Percentiles rank a stretch among this genome's conserved stretches.
Conservation (phyloP, 495 filamentous ascomycete genomes). For the Talaromyces liani region DNA sequence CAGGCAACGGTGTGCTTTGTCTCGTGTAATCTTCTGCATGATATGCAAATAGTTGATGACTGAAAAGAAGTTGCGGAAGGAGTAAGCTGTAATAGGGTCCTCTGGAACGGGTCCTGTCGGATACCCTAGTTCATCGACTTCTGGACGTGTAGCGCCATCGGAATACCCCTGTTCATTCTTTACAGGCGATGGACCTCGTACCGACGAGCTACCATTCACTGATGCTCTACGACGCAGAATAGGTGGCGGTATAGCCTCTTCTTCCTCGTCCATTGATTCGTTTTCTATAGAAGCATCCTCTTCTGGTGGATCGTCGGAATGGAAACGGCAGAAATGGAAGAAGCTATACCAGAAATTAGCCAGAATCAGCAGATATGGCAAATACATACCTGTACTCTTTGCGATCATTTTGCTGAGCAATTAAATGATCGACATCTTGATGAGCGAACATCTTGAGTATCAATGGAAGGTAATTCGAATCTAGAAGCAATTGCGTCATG, state of each 20-base stretch:
- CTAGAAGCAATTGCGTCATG: constrained; percentile 82
- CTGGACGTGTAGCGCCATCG: constrained; percentile 48
- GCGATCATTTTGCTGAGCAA: constrained; percentile 78
- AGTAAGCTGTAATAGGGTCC: constrained; percentile 81
- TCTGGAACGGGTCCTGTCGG: constrained; percentile 56
- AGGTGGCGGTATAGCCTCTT: constrained; percentile 79
- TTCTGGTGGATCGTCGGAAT: constrained; percentile 37
- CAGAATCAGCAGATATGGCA: neutral
- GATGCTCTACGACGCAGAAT: constrained; percentile 47
- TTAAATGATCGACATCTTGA: constrained; percentile 81
- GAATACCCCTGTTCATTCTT: constrained; percentile 29
- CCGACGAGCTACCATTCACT: constrained; percentile 15
- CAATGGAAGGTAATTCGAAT: constrained; percentile 88
- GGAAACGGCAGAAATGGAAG: constrained; percentile 74
- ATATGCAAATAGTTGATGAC: constrained; percentile 89
- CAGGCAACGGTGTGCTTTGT: constrained; percentile 88
- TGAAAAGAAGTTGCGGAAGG: constrained; percentile 89
- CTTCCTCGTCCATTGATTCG: constrained; percentile 39
- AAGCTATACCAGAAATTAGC: constrained; percentile 47
- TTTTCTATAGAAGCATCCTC: constrained; percentile 18
- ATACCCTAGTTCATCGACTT: constrained; percentile 85
- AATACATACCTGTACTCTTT: constrained; percentile 66
- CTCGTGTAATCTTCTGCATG: constrained; percentile 93
- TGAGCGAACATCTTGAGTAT: constrained; percentile 88
- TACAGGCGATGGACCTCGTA: constrained; percentile 18